phyloP scores from a whole-genome alignment of 352 stramenopile species.

The Phytophthora pisi region DNA sequence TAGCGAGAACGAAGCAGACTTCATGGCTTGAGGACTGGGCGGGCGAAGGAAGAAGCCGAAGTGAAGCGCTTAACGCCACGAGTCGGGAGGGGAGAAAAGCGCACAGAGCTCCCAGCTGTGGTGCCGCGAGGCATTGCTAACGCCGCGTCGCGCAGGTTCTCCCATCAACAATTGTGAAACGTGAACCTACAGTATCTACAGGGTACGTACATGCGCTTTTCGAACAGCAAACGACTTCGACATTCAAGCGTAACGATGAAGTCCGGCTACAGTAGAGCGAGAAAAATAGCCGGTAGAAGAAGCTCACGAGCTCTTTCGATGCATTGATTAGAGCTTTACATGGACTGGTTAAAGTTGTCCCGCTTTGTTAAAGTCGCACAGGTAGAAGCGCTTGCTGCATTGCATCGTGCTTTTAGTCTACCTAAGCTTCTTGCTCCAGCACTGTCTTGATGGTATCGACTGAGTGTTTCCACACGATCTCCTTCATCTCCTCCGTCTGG shows the following conservation, averaged over 20 bases:
- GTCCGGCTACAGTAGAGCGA: background rate
- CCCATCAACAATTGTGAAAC: slow-evolving; percentile 5
- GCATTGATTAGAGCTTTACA: slow-evolving; percentile 14
- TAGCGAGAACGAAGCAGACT: slow-evolving; percentile 5
- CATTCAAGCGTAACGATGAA: background rate
- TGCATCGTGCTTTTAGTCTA: background rate
- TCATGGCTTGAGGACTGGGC: slow-evolving; percentile 5
- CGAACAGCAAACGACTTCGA: slow-evolving; percentile 26
- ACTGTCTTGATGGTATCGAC: slow-evolving; percentile 17
- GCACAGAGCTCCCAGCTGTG: slow-evolving; percentile 12
- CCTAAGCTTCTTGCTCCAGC: slow-evolving; percentile 9
- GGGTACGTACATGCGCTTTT: background rate
- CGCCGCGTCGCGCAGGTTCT: slow-evolving; percentile 13
- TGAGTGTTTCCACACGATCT: slow-evolving; percentile 31
- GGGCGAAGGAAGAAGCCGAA: slow-evolving; percentile 15
- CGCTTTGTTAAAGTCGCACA: background rate
- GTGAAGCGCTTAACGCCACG: slow-evolving; percentile 6
- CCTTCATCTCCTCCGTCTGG: slow-evolving; percentile 29
- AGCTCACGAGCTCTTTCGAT: background rate
- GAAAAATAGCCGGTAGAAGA: slow-evolving; percentile 2
- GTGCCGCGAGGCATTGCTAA: slow-evolving; percentile 32
- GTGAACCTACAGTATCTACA: background rate
- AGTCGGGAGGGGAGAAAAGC: slow-evolving; percentile 17
- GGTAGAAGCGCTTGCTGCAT: background rate
- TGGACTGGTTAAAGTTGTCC: background rate